Conservation (phyloP, 768 basidiomycete species). For the Boletellus emodensis region DNA sequence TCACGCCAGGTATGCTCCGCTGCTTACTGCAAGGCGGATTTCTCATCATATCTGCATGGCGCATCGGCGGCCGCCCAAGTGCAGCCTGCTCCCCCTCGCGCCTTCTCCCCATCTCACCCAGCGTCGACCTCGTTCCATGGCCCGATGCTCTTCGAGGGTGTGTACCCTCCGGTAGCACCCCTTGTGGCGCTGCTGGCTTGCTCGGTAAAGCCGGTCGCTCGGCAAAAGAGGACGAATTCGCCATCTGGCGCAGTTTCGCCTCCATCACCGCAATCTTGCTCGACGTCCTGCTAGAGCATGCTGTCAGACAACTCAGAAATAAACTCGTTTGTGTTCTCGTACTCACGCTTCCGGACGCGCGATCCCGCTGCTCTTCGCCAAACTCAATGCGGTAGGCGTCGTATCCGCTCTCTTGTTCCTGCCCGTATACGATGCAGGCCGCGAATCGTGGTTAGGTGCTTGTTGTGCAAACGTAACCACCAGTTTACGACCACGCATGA, state of each 20-base stretch:
- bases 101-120: neutral
- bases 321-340: neutral
- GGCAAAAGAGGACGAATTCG: conserved; percentile 27
- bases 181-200: conserved; percentile 13
- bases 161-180: neutral
- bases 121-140: neutral
- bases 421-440: conserved; percentile 30
- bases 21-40: conserved; percentile 17
- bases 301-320: conserved; percentile 6
- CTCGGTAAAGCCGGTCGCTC: conserved; percentile 22
- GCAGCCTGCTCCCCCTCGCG: neutral
- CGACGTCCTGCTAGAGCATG: conserved; percentile 50
- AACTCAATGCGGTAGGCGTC: conserved; percentile 80
- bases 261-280: conserved; percentile 95
- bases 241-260: conserved; percentile 86
- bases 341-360: conserved; percentile 48
- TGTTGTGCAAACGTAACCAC: conserved; percentile 92
- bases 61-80: neutral
- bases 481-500: conserved; percentile 82
- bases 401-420: conserved; percentile 49
- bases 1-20: conserved; percentile 31
- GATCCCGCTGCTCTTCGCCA: conserved; percentile 69
- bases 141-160: conserved; percentile 1
- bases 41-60: conserved; percentile 11
- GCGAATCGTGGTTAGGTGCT: conserved; percentile 45